Evolutionary conservation across 495 filamentous ascomycete genomes (phyloP), one percentile per base, ranked within the genome.

Genomic region (Neurospora cerealis): DNA sequence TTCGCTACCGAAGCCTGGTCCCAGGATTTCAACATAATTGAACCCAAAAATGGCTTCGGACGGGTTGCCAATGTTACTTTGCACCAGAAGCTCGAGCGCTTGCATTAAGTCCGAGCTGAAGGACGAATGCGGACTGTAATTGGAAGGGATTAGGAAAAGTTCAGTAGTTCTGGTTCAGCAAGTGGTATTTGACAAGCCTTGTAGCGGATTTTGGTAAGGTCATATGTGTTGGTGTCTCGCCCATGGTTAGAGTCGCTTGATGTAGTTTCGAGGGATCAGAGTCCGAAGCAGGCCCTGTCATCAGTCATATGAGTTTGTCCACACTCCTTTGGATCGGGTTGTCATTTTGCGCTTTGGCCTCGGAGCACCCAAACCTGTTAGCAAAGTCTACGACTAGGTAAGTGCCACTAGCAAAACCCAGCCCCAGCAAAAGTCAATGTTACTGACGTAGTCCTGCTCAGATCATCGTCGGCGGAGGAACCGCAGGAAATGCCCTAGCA

Each of bases 391-490:
- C 17, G 41, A 42, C 41, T 42, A 42, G 5, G 41, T 42, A 19
- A 42, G 41, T 42, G 6, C 5, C 41, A 19, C 15, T 42, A 42
- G 41, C 41, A 19, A 42, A 42, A 19, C 5, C 17, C 15, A 19
- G 41, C 41, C 7, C 7, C 15, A 42, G 15, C 41, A 42, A 42
- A 42, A 19, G 41, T 2, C 5, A 19, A 42, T 42, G 4, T 42
- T 19, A 5, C 41, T 42, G 15, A 42, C 41, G 7, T 5, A 19
- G 3, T 19, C 17, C 36, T 7, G 8, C 11, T 37, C 9, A 79
- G 79, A 77, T 96, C 75, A 90, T 95, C 77, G 88, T 95, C 5
- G 86, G 87, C 3, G 90, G 88, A 69, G 90, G 89, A 10, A 90
- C 88, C 0, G 88, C 88, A 5, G 89, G 90, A 36, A 84, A 83